A percentile compares a stretch with the other conserved stretches of the same genome.
These are phyloP conservation scores for Myriangium duriaei DNA, from an alignment of 2,329 filamentous ascomycete species.

Conservation along the genomic window DNA sequence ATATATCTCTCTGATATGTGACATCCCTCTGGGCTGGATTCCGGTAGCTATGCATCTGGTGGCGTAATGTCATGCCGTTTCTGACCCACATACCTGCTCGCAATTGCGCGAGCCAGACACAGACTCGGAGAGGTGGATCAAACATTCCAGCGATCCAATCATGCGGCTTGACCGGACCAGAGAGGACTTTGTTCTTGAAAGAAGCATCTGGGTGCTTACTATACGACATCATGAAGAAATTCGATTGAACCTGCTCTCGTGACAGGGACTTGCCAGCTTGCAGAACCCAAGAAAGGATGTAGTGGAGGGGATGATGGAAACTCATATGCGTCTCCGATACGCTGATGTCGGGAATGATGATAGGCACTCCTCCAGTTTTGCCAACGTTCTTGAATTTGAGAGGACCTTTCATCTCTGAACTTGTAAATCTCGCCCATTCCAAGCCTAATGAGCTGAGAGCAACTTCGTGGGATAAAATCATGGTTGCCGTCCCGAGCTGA, in stretches of 20 bases:
- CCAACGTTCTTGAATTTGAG: slow-evolving; percentile 59
- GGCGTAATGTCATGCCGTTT: slow-evolving; percentile 88
- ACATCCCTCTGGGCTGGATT: slow-evolving; percentile 83
- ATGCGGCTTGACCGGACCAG: slow-evolving; percentile 1
- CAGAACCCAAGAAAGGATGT: slow-evolving; percentile 89
- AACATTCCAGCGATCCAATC: slow-evolving; percentile 37
- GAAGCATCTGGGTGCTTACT: slow-evolving; percentile 9
- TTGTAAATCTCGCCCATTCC: slow-evolving; percentile 74
- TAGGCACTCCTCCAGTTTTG: slow-evolving; percentile 10
- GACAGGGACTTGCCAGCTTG: slow-evolving; percentile 73
- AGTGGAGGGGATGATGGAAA: slow-evolving; percentile 94
- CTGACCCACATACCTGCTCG: slow-evolving; percentile 98
- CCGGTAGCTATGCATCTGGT: slow-evolving; percentile 88
- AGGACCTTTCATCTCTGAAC: slow-evolving; percentile 78
- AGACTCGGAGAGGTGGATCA: slow-evolving; percentile 85
- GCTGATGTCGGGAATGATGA: slow-evolving; percentile 64
- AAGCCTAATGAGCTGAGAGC: slow-evolving; percentile 79
- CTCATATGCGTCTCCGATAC: slow-evolving; percentile 87
- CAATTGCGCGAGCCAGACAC: slow-evolving; percentile 95
- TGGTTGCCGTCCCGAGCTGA: slow-evolving; percentile 41
- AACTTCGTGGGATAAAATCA: slow-evolving; percentile 65
- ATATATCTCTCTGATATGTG: slow-evolving; percentile 87
- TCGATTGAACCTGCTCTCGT: slow-evolving; percentile 48
- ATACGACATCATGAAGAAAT: slow-evolving; percentile 59
- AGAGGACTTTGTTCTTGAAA: slow-evolving; percentile 1